A percentile compares a stretch with the other conserved stretches of the same genome.
These are phyloP conservation scores for Aspergillus diversus DNA, from an alignment of 495 filamentous ascomycete genomes.

Conservation along the genomic window DNA sequence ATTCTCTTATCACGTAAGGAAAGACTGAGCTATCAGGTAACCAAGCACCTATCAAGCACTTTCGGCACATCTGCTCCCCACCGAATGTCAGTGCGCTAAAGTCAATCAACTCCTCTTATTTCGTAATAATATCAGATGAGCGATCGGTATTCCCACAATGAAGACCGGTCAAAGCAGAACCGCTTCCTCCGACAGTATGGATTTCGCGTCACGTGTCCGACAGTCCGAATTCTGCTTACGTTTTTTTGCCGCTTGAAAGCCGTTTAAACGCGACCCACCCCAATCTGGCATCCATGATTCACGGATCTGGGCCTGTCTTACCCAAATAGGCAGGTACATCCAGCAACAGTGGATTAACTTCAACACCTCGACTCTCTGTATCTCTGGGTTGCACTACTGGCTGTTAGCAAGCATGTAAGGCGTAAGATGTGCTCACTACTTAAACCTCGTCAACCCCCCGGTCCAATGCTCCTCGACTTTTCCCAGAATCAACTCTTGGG, in stretches of 20 bases:
- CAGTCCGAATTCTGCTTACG: not conserved
- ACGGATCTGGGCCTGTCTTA: constrained; percentile 16
- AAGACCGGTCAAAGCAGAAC: no score
- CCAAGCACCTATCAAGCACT: no score
- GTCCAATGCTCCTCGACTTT: not conserved
- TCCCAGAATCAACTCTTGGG: not conserved
- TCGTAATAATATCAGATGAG: no score
- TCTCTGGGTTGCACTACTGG: not conserved
- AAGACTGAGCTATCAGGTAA: no score
- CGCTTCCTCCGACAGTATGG: not conserved
- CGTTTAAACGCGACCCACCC: constrained; percentile 17
- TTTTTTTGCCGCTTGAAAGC: not conserved
- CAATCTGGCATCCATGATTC: not conserved
- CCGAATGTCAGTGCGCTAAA: no score
- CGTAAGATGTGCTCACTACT: constrained; percentile 2
- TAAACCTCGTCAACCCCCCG: constrained; percentile 7
- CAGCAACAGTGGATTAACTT: constrained; percentile 15
- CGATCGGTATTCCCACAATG: no score
- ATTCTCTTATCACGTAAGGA: no score
- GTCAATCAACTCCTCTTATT: no score
- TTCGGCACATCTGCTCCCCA: no score
- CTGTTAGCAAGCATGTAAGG: not conserved
- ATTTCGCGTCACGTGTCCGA: not conserved
- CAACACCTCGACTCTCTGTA: constrained; percentile 1
- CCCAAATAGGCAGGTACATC: constrained; percentile 34